Base-by-base conservation (phyloP, 768 basidiomycete genomes). In the Mycena capillaripes region DNA sequence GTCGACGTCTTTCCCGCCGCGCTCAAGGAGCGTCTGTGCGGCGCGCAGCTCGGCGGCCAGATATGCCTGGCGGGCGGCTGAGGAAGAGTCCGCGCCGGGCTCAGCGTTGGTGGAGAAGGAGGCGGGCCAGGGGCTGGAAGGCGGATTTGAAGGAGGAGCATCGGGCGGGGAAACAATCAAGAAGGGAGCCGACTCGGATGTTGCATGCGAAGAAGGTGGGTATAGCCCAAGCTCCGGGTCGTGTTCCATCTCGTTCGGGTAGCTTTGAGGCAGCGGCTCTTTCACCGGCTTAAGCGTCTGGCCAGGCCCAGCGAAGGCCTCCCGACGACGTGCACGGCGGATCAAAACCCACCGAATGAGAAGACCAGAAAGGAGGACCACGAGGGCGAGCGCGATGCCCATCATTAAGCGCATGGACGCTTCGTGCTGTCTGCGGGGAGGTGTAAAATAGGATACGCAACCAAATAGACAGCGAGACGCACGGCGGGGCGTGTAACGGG, bases 41-140 rank as follows among this genome's bases (percentile, higher is more conserved):
- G 60, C 55, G 8, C 72, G 72, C 25, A 73, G 56, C 67, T 73
- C 72, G 27, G 72, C 66, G 46, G 60, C 61, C n/a, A 73, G 32
- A 52, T 65, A 73, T 21, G 72, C 72, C n/a, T 73, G 72, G 61
- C 72, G 61, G 17, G 61, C 61, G 14, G 60, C 72, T n/a, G 72
- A 46, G 21, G 61, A 52, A 12, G 66, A 68, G 12, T 8, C 16
- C 10, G 53, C 30, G 19, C 62, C 71, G 55, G 72, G 72, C 25
- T 34, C 59, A 6, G 67, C 27, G 27, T 50, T 30, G n/a, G 57
- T 12, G 34, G 34, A 6, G 58, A 63, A 71, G 19, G 69, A 29
- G 11, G 48, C 29, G 19, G 9, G 42, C 2, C 42, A 21, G 42
- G 42, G 42, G 42, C 42, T n/a, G n/a, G 42, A 19, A 21, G 17